phyloP scores from a whole-genome alignment of 768 basidiomycete genomes.

The Calocybe indica region DNA sequence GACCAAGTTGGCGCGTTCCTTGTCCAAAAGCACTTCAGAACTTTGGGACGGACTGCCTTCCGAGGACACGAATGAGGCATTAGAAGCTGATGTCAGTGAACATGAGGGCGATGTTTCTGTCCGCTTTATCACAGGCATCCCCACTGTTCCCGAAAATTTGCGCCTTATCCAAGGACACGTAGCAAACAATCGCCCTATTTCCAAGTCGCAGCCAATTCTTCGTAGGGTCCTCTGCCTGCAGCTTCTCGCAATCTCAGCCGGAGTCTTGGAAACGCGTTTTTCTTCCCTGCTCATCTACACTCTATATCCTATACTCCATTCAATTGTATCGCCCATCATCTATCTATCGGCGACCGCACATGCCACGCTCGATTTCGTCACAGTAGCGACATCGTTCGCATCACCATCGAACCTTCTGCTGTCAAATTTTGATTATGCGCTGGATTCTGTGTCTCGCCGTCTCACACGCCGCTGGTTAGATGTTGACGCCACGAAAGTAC shows the following conservation, averaged over 20 bases:
- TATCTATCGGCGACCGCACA: conserved; percentile 73
- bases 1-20: conserved; percentile 56
- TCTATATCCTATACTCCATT: conserved; percentile 84
- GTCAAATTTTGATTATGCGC: conserved; percentile 94
- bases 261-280: conserved; percentile 71
- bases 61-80: conserved; percentile 13
- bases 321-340: conserved; percentile 66
- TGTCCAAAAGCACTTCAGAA: conserved; percentile 61
- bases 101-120: conserved; percentile 28
- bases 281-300: conserved; percentile 67
- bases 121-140: conserved; percentile 62
- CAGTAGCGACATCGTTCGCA: conserved; percentile 80
- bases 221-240: conserved; percentile 70
- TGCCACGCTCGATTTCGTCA: conserved; percentile 64
- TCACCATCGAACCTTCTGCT: conserved; percentile 83
- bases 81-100: conserved; percentile 16
- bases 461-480: conserved; percentile 80
- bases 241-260: conserved; percentile 62
- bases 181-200: conserved; percentile 13
- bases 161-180: conserved; percentile 36
- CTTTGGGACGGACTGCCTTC: conserved; percentile 49
- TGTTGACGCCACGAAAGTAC: conserved; percentile 82
- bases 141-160: conserved; percentile 54
- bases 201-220: conserved; percentile 51
- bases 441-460: conserved; percentile 84